Evolutionary conservation across 129 eudicot species (phyloP), one percentile per base, ranked within the genome.

Genomic region (Centella asiatica): DNA sequence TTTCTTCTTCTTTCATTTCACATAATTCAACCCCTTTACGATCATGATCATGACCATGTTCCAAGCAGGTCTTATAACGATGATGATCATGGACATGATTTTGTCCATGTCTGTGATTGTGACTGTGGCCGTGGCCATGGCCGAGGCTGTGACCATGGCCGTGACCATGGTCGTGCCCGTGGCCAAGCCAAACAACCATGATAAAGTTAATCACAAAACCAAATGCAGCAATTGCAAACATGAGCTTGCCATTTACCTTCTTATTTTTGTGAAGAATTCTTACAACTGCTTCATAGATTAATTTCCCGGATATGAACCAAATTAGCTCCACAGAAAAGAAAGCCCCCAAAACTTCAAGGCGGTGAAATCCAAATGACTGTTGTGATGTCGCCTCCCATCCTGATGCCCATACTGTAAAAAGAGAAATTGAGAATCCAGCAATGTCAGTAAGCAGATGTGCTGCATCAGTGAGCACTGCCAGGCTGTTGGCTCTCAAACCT

Each of bases 381-480:
- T 64, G 61, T 12, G 81, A 65, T 20, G 85, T 80, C n/a, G 92
- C 66, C 1, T 57, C 69, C 88, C 92, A 83, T 4, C 88, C 83
- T 1, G 95, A 76, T 14, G 79, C 85, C 90, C 92, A 81, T 6
- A 81, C 74, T 0, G 83, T 49, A 22, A 80, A 76, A 26, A 87
- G 76, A 54, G 95, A 83, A 67, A 87, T 76, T 22, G 70, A 68
- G 55, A 87, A 83, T 68, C 95, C 95, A 42, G 71, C 88, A 55
- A 83, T 79, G 57, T 87, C 95, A 17, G 77, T 73, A 2, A 87
- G 73, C 60, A 87, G 64, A 57, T 87, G 92, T 28, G 83, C 83
- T 20, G 92, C 95, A 65, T 87, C 95, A 11, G 92, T 81, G 23
- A 87, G 92, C 57, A 87, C 71, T 4, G 95, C 87, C 26, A 87